These are phyloP conservation scores for Kregervanrija delftensis DNA, from an alignment of 805 yeast species.

Conservation along the genomic window DNA sequence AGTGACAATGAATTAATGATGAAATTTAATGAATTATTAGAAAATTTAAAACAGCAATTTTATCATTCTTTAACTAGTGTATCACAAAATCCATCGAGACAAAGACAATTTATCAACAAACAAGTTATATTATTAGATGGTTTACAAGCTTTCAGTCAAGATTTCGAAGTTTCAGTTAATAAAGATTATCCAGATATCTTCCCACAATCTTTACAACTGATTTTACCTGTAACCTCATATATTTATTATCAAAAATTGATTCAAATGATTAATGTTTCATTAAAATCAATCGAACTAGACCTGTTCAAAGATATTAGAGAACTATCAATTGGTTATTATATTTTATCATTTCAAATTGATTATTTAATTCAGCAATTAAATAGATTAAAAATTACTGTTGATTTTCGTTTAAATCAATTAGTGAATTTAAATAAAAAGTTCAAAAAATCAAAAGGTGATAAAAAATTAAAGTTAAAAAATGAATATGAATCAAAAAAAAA, in stretches of 20 bases:
- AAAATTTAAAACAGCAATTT: constrained; percentile 42
- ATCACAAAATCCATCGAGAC: constrained; percentile 71
- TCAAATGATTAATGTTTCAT: constrained; percentile 64
- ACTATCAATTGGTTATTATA: constrained; percentile 61
- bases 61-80: constrained; percentile 36
- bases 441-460: constrained; percentile 23
- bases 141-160: constrained; percentile 68
- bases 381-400: constrained; percentile 14
- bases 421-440: constrained; percentile 15
- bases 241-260: constrained; percentile 58
- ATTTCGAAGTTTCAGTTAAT: constrained; percentile 43
- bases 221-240: constrained; percentile 67
- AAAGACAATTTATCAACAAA: constrained; percentile 66
- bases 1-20: constrained; percentile 4
- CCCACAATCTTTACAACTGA: constrained; percentile 31
- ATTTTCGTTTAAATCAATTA: constrained; percentile 17
- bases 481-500: constrained; percentile 17
- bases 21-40: constrained; percentile 26
- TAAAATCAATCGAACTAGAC: constrained; percentile 71
- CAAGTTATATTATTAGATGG: constrained; percentile 64
- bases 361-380: constrained; percentile 16
- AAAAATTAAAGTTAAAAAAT: constrained; percentile 15
- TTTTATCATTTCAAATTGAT: constrained; percentile 30
- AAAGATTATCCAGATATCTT: constrained; percentile 25
- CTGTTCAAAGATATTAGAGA: constrained; percentile 65